These are phyloP conservation scores for Eucalyptus albens DNA, from an alignment of 345 rosid species.

Conservation along the genomic window DNA sequence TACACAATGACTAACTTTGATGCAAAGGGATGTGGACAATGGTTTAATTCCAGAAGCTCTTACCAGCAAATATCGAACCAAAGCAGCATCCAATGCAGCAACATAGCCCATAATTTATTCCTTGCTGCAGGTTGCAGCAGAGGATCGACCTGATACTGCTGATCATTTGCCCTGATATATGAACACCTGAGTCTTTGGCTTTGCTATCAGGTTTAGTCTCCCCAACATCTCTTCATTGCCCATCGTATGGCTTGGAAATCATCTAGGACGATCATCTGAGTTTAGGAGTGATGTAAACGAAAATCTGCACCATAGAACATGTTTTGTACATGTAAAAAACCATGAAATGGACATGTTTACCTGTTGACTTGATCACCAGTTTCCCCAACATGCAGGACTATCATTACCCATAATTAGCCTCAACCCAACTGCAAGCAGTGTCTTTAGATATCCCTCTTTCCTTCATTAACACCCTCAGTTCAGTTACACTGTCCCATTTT, in stretches of 20 bases:
- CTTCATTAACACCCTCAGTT: constrained; percentile 68
- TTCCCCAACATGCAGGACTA: background rate
- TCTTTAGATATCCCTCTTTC: constrained; percentile 47
- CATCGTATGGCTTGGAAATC: background rate
- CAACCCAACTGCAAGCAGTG: constrained; percentile 71
- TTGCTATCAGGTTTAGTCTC: background rate
- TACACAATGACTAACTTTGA: background rate
- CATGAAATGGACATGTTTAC: background rate
- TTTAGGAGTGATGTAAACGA: background rate
- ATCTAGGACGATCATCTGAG: background rate
- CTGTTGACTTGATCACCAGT: background rate
- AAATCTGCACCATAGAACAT: background rate
- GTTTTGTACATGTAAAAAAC: background rate
- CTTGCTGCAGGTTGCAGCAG: background rate
- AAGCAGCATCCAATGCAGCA: background rate
- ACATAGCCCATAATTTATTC: background rate
- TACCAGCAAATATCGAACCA: background rate
- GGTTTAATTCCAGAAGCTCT: background rate
- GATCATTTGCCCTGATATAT: background rate
- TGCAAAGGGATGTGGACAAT: background rate
- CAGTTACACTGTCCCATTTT: constrained; percentile 62
- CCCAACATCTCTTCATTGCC: background rate
- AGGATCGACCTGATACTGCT: background rate
- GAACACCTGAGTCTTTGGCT: background rate
- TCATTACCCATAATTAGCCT: constrained; percentile 6